Evolutionary conservation across 352 stramenopile genomes (phyloP), one percentile per base, ranked within the genome.

Genomic region (Globisporangium viniferum): DNA sequence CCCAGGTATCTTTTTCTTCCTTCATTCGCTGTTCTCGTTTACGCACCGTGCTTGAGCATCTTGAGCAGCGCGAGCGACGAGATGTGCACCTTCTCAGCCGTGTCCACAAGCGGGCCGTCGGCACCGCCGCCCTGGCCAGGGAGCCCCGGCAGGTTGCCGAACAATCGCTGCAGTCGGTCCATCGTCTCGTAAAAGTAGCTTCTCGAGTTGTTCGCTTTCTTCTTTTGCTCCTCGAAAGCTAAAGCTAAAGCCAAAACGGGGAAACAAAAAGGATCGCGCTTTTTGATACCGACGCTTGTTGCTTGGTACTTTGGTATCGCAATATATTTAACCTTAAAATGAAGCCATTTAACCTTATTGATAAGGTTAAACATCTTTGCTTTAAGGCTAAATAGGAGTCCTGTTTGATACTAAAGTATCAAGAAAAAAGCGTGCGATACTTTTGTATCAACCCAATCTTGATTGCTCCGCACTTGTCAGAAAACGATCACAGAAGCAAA

Each of bases 31-130:
- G 24, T 10, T 9, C 31, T 33, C 7, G 24, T 59, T 54, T 14
- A 68, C 70, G 49, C 69, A 92, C 89, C 98, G 81, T 99, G 98
- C 75, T 99, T 99, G 54, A 99, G 92, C 98, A 99, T 99, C 84
- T 99, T 99, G 18, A 99, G 88, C 63, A 99, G 84, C 62, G 98
- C 97, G 49, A 99, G 81, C 53, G 96, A 99, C 68, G 95, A 99
- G 55, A 99, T 99, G 75, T 99, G 97, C 49, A 99, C 97, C 74
- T 99, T 99, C 87, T 99, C 98, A 44, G 97, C 92, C 67, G 95
- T 99, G 82, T 99, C 97, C 7, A 98, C 94, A 39, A 97, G 89
- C 35, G 96, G 96, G 18, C 90, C 91, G 73, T 99, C 96, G 39
- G 79, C 71, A n/a, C 88, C 88, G 20, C 78, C 85, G 15, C 82